Evolutionary conservation across 306 rosid species (phyloP), one percentile per base, ranked within the genome.

Genomic region (Spatholobus suberectus): DNA sequence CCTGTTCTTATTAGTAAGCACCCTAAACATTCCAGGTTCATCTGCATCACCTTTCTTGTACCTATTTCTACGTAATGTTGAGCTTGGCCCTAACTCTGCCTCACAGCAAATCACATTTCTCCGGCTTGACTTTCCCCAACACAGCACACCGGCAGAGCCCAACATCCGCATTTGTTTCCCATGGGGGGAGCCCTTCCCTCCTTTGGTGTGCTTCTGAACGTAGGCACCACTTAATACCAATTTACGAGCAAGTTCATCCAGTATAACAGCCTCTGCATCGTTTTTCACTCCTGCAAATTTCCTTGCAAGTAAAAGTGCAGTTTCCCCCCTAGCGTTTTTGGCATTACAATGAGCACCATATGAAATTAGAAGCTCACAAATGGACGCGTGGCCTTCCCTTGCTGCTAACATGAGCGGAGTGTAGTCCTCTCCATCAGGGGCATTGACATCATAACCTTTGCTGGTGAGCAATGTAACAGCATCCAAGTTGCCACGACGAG

Each of bases 331-430:
- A 2, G 88, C 70, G 81, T 82, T 95, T 81, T 82, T 87, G 10
- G 73, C 79, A 51, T 86, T 88, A 15, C 86, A 82, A 41, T 82
- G 52, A 59, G 99, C 95, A 7, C 99, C 97, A 3, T 44, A 77
- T 44, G 91, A 92, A 57, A 95, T 85, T 86, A 95, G 88, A 78
- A 88, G 86, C 70, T 85, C 79, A 54, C 99, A 95, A 72, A 88
- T 83, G 44, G 90, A 62, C 8, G 90, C 92, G 73, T 92, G 90
- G 78, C 97, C 94, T 89, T 91, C 97, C 83, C 94, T 92, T 43
- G 99, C 98, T 23, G 99, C 99, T 78, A 92, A 62, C 97, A 95
- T 93, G 79, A 95, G 96, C 0, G 99, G 97, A 52, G 98, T 95
- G 78, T 86, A 89, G 74, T 92, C 93, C 47, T 95, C 98, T 21